phyloP scores from a whole-genome alignment of 768 basidiomycete genomes.

The Udeniomyces megalosporus region DNA sequence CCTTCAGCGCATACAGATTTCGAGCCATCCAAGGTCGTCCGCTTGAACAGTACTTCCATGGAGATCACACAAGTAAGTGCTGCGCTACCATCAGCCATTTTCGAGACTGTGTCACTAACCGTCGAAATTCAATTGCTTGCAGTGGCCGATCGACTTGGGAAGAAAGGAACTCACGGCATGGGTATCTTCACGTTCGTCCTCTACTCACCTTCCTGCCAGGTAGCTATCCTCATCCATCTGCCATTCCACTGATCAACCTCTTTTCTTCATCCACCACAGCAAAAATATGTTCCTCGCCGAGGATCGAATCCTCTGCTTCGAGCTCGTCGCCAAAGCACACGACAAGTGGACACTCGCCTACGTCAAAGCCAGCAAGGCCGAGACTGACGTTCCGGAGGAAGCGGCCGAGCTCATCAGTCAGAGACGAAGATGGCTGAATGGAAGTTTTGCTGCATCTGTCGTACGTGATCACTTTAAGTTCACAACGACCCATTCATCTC shows the following conservation, averaged over 20 bases:
- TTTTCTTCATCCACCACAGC: not conserved
- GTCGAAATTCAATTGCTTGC: conserved; percentile 29
- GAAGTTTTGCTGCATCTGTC: conserved; percentile 82
- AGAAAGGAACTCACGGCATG: conserved; percentile 92
- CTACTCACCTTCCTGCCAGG: no score
- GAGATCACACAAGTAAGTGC: conserved; percentile 36
- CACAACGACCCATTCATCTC: no score
- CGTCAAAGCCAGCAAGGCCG: conserved; percentile 89
- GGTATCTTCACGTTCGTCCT: conserved; percentile 56
- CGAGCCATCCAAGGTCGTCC: conserved; percentile 81
- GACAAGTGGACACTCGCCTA: conserved; percentile 74
- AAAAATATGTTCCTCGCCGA: conserved; percentile 46
- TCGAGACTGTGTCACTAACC: not conserved
- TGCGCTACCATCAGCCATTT: no score
- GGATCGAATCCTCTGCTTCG: conserved; percentile 81
- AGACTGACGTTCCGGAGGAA: conserved; percentile 75
- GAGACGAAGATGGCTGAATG: conserved; percentile 90
- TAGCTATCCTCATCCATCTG: not conserved
- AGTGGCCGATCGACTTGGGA: conserved; percentile 75
- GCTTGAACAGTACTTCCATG: conserved; percentile 37
- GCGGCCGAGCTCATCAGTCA: conserved; percentile 87
- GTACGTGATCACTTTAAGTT: no score
- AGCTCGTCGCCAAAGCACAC: conserved; percentile 57
- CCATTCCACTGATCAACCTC: no score
- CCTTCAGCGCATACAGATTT: conserved; percentile 91